phyloP scores from a whole-genome alignment of 2,329 filamentous ascomycete species.

The Aquanectria penicillioides region DNA sequence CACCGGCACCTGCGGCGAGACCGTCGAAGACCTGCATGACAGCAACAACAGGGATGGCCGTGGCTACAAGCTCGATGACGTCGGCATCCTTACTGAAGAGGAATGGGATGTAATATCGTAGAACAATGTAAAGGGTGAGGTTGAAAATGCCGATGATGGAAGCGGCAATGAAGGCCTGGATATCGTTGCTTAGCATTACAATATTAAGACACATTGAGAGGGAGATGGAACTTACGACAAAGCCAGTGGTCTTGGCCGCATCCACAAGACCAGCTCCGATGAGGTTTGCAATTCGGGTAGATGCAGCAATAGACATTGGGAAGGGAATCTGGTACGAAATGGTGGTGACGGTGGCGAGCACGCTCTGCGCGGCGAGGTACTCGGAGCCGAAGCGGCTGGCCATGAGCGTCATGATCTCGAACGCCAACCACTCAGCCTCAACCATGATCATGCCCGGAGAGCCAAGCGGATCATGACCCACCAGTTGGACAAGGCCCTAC shows the following conservation, averaged over 20 bases:
- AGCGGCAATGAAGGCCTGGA: constrained; percentile 69
- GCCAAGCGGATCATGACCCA: constrained; percentile 85
- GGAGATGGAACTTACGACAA: constrained; percentile 64
- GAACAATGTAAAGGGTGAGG: constrained; percentile 71
- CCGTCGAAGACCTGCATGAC: constrained; percentile 92
- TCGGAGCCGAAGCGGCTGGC: constrained; percentile 82
- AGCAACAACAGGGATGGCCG: constrained; percentile 81
- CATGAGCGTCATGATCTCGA: constrained; percentile 89
- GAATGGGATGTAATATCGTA: constrained; percentile 78
- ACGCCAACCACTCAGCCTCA: constrained; percentile 91
- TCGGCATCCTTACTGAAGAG: constrained; percentile 81
- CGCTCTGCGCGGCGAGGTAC: constrained; percentile 86
- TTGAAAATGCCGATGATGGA: constrained; percentile 83
- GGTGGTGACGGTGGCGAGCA: constrained; percentile 80
- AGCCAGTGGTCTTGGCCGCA: constrained; percentile 82
- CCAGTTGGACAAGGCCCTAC: constrained; percentile 78
- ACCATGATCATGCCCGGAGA: constrained; percentile 94
- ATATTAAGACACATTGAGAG: no score
- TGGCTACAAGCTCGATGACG: constrained; percentile 74
- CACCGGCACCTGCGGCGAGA: constrained; percentile 81
- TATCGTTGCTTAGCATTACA: constrained; percentile 9
- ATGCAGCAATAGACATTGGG: constrained; percentile 86
- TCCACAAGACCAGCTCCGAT: constrained; percentile 87
- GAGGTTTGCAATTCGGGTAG: constrained; percentile 89
- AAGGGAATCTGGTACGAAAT: constrained; percentile 94